Evolutionary conservation across 2,329 filamentous ascomycete genomes (phyloP).

Genomic region (Chalara sp.): DNA sequence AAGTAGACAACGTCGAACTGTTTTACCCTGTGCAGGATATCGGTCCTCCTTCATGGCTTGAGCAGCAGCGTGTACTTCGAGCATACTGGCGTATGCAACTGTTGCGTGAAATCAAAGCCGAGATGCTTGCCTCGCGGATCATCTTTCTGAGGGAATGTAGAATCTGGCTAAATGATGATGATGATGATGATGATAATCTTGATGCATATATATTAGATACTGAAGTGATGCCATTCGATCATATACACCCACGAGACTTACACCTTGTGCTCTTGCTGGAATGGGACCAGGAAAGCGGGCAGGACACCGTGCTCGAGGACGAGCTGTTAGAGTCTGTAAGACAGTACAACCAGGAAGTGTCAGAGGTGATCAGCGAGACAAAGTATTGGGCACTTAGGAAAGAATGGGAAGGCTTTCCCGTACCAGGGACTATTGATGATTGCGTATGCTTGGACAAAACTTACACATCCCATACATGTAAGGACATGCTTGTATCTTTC

Average conservation of each 20-base stretch:
- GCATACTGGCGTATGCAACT: slow-evolving; percentile 9
- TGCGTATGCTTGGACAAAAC: neutral
- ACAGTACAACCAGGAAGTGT: slow-evolving; percentile 2
- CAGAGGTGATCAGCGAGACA: slow-evolving; percentile 1
- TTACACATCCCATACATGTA: too few species aligned
- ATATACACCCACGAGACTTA: too few species aligned
- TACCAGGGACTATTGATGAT: neutral
- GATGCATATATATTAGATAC: too few species aligned
- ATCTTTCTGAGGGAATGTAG: neutral
- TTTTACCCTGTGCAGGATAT: slow-evolving; percentile 6
- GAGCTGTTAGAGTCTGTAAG: slow-evolving; percentile 1
- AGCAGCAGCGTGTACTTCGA: slow-evolving; percentile 8
- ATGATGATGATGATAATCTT: neutral
- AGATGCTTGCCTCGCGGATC: neutral
- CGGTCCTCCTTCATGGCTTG: slow-evolving; percentile 5
- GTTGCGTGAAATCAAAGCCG: slow-evolving; percentile 2
- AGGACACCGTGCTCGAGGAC: slow-evolving; percentile 2
- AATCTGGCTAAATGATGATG: neutral
- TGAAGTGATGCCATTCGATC: too few species aligned
- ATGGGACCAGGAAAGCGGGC: neutral
- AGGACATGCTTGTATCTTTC: too few species aligned
- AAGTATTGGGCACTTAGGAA: slow-evolving; percentile 1
- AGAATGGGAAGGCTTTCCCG: neutral
- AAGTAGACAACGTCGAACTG: neutral
- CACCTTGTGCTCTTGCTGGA: too few species aligned